Evolutionary conservation across 1,284 basidiomycete species (phyloP), one percentile per base, ranked within the genome.

Genomic region (Cutaneotrichosporon mucoides): DNA sequence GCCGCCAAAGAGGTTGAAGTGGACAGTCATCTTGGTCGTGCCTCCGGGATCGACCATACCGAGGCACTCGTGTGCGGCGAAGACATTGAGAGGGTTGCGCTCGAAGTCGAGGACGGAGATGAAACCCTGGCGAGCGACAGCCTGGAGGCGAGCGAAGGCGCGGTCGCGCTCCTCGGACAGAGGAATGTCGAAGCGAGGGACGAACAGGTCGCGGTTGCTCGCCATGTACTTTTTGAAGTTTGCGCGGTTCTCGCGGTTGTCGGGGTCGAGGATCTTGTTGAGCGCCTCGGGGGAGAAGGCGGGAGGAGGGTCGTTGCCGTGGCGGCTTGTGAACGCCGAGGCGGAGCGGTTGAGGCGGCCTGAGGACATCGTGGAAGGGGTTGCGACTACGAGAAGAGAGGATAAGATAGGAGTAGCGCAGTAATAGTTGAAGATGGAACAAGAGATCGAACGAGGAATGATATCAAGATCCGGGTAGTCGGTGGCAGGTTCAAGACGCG

Each of bases 21-120:
- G 60, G 45, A 62, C 60, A 3, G 60, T 62, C 53, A 62, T 55
- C 46, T 62, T 62, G 40, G 60, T 62, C 36, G 53, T 33, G 35
- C 41, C n/a, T 1, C 53, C 53, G 7, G 15, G 3, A 46, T 62
- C 60, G n/a, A 56, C 60, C 11, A 62, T n/a, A 11, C 56, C 60
- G 45, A 56, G 12, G 6, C 40, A 43, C 50, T 62, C 60, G 54
- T 62, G 60, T 1, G 60, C 60, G 16, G 60, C 60, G 11, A 62
- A 55, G 10, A 62, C 47, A 38, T 62, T 62, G 41, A 62, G 56
- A 5, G 60, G 60, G 50, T 62, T 62, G 49, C 44, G 49, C 56
- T 62, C 60, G 48, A 62, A 62, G 56, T 62, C 60, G 40, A 53
- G 36, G 0, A 62, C 60, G 1, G 53, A 55, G 53, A 62, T 50